Base-by-base conservation (phyloP, 345 rosid genomes). In the Heritiera fomes region DNA sequence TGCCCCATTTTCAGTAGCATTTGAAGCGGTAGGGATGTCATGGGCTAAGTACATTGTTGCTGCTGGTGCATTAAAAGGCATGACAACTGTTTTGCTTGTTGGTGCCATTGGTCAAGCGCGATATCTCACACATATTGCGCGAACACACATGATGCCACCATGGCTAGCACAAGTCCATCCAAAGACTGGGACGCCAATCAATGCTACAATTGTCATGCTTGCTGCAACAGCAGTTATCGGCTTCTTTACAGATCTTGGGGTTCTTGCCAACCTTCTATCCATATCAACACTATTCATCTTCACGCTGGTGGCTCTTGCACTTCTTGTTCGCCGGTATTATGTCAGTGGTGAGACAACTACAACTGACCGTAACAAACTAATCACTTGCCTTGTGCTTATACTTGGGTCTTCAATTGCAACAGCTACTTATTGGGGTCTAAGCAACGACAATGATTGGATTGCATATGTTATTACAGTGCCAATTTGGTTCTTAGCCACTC, bases 41-140 rank as follows among this genome's bases (percentile, higher is more conserved):
- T 93, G 97, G 98, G 98, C 98, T 32, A 94, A 94, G 81, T 94
- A 91, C 78, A 69, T 94, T 0, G 98, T 94, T 0, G 94, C 97
- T 0, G 81, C 84, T 0, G 94, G 98, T 5, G 98, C 98, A 1
- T 78, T 93, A 49, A 87, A 91, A 79, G 98, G 98, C 52, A 92
- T 94, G 98, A 94, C 97, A 7, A 90, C 97, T 0, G 97, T 90
- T 41, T 70, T 94, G 49, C 92, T 94, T 0, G 98, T 90, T 6
- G 62, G 86, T 8, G 93, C 91, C 0, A 86, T 94, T 0, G 98
- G 97, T 20, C 95, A 93, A 82, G 96, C 97, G 7, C 85, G 98
- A 46, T 94, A 94, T 81, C 80, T 93, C 58, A 93, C 98, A 0
- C 98, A 94, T 81, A 94, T 94, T 28, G 94, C 95, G 0, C 86